Base-by-base conservation (phyloP, 306 rosid species). In the Datisca glomerata region DNA sequence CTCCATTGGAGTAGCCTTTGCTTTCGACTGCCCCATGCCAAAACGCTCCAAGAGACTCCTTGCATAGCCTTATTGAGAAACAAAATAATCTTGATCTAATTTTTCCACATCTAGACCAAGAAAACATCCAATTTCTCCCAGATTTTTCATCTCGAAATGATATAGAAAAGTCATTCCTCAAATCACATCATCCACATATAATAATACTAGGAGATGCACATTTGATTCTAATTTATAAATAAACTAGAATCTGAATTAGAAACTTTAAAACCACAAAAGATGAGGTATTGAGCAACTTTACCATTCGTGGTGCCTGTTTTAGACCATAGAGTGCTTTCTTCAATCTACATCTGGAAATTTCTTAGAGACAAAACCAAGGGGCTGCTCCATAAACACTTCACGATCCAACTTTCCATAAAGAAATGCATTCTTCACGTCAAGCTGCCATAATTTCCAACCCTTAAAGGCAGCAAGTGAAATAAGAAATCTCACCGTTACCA, bases 281-380 rank as follows among this genome's bases (percentile, higher is more conserved):
- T 28, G 1, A 1, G 11, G 11, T 1, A 2, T 28, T 28, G 33
- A 28, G 33, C 2, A 8, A 28, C 4, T 25, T 25, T 25, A 25
- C 31, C 31, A 25, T 25, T 25, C 31, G 31, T 25, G 31, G 31
- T 4, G 31, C 31, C 8, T 25, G 31, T 25, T 25, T 25, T 4
- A 25, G 39, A 21, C 51, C 24, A 24, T 49, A 19, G 32, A 35
- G 36, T 18, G 41, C 18, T 16, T 36, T 36, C 18, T 36, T 36
- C 17, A 15, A 6, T 5, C 41, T 14, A 36, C 41, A 36, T 16
- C 7, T 12, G 37, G 21, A 12, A 6, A 12, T 4, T 41, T 17
- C 7, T 55, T 44, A 1, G 12, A 4, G 11, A 8, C 14, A 37
- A 21, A 51, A 9, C 35, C 23, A 0, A 2, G 33, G 4, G 45